Evolutionary conservation across 495 filamentous ascomycete genomes (phyloP), one percentile per base, ranked within the genome.

Genomic region (Mycothermus thermophilus): DNA sequence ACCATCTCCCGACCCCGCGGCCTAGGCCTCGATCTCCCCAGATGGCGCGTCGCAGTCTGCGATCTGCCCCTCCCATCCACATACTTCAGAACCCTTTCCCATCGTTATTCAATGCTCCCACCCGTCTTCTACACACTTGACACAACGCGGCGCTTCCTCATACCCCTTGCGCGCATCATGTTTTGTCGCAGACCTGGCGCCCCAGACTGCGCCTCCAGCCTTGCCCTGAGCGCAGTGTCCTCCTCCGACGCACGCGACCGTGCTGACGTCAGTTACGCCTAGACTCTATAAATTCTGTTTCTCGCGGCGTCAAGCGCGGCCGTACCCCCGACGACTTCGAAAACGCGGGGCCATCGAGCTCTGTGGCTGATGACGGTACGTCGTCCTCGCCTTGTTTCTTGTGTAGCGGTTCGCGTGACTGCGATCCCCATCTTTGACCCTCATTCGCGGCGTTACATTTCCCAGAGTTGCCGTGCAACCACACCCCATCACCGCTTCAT

Each of bases 221-320:
- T 9, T 10, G 7, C 14, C n/a, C 27, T 22, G 27, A 23, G 29
- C 15, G 5, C 7, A 13, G 2, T 21, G 32, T 35, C 38, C 27
- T 21, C 18, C 24, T 19, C 17, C 30, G 30, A 18, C 35, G 30
- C 26, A 30, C 30, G 10, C 28, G 19, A n/a, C 34, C 18, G 43
- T 50, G 42, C 52, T 54, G 43, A 58, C 34, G 24, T 35, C 12
- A 30, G 14, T 29, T 38, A 36, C 43, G 25, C 30, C 30, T 45
- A 68, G 64, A 65, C 44, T 38, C 64, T 25, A 30, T 52, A 12
- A 58, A 52, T 35, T 41, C 54, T 29, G 34, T 43, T 14, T 45
- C 84, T 44, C 78, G 90, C 55, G 85, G 86, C 42, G 58, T 83
- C 53, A 97, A 96, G 67, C 76, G 90, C 60, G 90, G 83, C 73